phyloP scores from a whole-genome alignment of 2,329 filamentous ascomycete genomes.

The Pestalotiopsis sp. region DNA sequence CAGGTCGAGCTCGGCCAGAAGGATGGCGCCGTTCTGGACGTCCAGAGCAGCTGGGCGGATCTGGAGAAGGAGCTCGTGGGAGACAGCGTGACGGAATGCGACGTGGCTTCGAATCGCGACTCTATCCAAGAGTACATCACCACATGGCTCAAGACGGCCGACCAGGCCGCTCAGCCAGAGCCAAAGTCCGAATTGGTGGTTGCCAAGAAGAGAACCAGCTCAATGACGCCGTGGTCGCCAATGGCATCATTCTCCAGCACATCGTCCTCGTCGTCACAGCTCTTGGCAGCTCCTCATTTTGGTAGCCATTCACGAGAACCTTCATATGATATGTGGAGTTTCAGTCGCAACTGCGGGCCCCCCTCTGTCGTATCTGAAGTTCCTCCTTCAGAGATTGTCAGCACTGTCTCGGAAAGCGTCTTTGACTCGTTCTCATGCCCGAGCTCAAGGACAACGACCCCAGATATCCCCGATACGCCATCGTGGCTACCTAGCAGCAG shows the following conservation, averaged over 20 bases:
- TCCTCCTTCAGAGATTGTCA: background rate
- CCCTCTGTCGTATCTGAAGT: background rate
- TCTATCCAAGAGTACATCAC: conserved; percentile 6
- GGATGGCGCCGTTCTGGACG: conserved; percentile 1
- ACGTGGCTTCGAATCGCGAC: conserved; percentile 6
- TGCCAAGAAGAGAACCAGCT: conserved; percentile 3
- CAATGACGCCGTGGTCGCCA: conserved; percentile 1
- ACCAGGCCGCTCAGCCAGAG: background rate
- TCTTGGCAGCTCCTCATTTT: background rate
- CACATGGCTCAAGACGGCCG: conserved; percentile 2
- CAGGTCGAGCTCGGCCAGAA: conserved; percentile 6
- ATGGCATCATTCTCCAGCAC: background rate
- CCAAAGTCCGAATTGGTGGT: background rate
- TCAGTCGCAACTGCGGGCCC: background rate
- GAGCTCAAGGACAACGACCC: background rate
- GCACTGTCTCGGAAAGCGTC: background rate
- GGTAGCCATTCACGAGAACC: background rate
- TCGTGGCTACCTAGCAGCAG: background rate
- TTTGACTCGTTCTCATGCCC: background rate
- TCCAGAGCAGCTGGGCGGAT: background rate
- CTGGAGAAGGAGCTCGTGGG: conserved; percentile 8
- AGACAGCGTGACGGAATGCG: conserved; percentile 1
- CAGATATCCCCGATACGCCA: background rate
- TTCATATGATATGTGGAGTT: background rate
- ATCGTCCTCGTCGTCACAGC: background rate